Evolutionary conservation across 495 filamentous ascomycete genomes (phyloP).

Genomic region (Daldinia bambusicola): DNA sequence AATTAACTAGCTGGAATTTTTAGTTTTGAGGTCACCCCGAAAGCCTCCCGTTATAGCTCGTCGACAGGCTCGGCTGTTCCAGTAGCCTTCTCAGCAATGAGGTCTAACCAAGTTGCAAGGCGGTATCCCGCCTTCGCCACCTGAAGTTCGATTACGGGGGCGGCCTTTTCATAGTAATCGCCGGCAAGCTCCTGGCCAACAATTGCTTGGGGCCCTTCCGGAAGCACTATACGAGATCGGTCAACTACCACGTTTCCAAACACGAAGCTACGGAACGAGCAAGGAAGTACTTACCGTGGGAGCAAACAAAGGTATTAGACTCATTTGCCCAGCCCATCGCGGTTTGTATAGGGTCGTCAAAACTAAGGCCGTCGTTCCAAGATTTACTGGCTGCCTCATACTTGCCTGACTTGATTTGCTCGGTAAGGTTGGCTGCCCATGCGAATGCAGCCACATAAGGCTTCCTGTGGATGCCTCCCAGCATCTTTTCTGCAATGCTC

Average conservation of each 20-base stretch:
- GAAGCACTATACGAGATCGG: slow-evolving; percentile 58
- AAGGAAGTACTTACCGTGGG: slow-evolving; percentile 51
- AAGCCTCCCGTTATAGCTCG: slow-evolving; percentile 38
- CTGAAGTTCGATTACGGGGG: slow-evolving; percentile 73
- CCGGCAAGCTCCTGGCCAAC: slow-evolving; percentile 67
- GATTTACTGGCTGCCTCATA: slow-evolving; percentile 51
- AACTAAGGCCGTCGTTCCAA: slow-evolving; percentile 64
- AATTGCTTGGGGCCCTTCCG: slow-evolving; percentile 63
- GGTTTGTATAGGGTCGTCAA: slow-evolving; percentile 58
- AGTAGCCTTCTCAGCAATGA: slow-evolving; percentile 54
- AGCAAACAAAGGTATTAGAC: slow-evolving; percentile 69
- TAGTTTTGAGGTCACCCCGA: not conserved
- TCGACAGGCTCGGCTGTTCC: slow-evolving; percentile 20
- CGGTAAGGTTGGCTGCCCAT: slow-evolving; percentile 64
- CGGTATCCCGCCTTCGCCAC: slow-evolving; percentile 81
- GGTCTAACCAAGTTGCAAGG: slow-evolving; percentile 69
- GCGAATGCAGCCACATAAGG: slow-evolving; percentile 56
- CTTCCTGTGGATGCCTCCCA: slow-evolving; percentile 57
- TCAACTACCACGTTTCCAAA: slow-evolving; percentile 17
- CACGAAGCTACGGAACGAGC: not conserved
- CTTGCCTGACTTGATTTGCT: slow-evolving; percentile 63
- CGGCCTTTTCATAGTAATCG: slow-evolving; percentile 70
- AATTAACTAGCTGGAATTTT: not conserved
- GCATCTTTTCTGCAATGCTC: slow-evolving; percentile 68
- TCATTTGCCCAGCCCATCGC: slow-evolving; percentile 71